Base-by-base conservation (phyloP, 768 basidiomycete genomes). In the Termitomyces sp. region DNA sequence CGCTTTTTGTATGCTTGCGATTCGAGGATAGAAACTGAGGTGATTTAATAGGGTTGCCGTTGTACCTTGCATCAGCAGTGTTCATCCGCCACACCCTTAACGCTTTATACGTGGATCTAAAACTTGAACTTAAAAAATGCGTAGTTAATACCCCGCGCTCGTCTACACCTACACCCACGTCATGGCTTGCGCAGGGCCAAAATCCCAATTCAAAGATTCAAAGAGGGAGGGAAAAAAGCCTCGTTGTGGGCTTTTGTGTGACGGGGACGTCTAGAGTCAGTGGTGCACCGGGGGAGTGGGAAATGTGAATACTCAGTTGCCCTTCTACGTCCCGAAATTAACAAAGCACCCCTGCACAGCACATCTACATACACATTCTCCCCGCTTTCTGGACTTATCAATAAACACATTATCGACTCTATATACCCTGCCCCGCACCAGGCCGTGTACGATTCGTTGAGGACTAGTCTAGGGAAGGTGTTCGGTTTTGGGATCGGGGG, bases 1-100 rank as follows among this genome's bases (percentile, higher is more conserved):
- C 33, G 76, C 58, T 5, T 23, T 13, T 18, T 5, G n/a, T 35
- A 46, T 9, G n/a, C 18, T n/a, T n/a, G n/a, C n/a, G n/a, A 43
- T 43, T 43, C 8, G 32, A 23, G 10, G 12, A 23, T 7, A 16
- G 30, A n/a, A 44, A 49, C 56, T 50, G 28, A 41, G 30, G 30
- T 12, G 2, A 18, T 40, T 30, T 10, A 18, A 7, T 63, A 90
- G 89, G 91, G n/a, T 69, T 89, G 4, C 82, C 86, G 8, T 65
- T 92, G 33, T 93, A 92, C 71, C 77, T 85, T 60, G 81, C 87
- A 1, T 89, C 88, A 0, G 83, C 88, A 2, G 79, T 80, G 3
- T 82, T 91, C 62, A 72, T 91, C 20, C 80, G 87, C 20, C 89
- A 88, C 61, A 88, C 90, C 5, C 80, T 93, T 68, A 88, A 84